These are phyloP conservation scores for Raffaelea arxii DNA, from an alignment of 2,329 filamentous ascomycete genomes.

Conservation along the genomic window DNA sequence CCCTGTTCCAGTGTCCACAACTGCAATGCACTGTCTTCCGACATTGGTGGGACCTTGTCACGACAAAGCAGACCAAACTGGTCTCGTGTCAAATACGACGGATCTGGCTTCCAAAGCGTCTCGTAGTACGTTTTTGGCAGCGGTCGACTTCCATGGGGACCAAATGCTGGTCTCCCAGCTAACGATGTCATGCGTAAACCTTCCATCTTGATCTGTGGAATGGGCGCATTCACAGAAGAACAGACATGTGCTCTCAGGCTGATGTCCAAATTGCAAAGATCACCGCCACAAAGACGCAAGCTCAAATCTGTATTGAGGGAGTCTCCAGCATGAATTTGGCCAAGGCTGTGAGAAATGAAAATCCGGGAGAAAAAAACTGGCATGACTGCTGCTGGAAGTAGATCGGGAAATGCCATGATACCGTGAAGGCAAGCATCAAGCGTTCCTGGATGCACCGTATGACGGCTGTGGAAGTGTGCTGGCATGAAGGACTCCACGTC, in stretches of 20 bases:
- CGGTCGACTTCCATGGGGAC: slow-evolving; percentile 5
- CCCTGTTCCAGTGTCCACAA: slow-evolving; percentile 11
- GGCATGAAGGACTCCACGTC: slow-evolving; percentile 12
- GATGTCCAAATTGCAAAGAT: slow-evolving; percentile 12
- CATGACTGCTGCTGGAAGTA: slow-evolving; percentile 13
- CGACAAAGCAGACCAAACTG: slow-evolving; percentile 10
- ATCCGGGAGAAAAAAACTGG: slow-evolving; percentile 12
- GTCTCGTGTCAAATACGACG: slow-evolving; percentile 5
- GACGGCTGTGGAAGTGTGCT: slow-evolving; percentile 9
- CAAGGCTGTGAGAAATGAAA: slow-evolving; percentile 7
- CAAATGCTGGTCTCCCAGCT: too few relatives aligned
- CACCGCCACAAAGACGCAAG: slow-evolving; percentile 10
- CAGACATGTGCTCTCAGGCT: slow-evolving; percentile 10
- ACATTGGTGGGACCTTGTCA: slow-evolving; percentile 6
- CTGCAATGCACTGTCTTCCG: slow-evolving; percentile 5
- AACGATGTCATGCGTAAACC: slow-evolving; percentile 13
- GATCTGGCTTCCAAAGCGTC: slow-evolving; percentile 10
- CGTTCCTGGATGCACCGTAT: slow-evolving; percentile 14
- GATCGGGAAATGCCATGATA: slow-evolving; percentile 13
- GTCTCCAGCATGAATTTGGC: slow-evolving; percentile 2
- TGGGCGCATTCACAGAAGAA: neutral
- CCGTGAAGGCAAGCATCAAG: slow-evolving; percentile 15
- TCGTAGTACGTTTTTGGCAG: slow-evolving; percentile 12
- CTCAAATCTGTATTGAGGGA: slow-evolving; percentile 7
- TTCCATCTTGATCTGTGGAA: slow-evolving; percentile 11